Percentiles rank a stretch among this genome's conserved stretches.
Evolutionary conservation across 768 basidiomycete genomes (phyloP).

Genomic region (Dendrothele bispora): DNA sequence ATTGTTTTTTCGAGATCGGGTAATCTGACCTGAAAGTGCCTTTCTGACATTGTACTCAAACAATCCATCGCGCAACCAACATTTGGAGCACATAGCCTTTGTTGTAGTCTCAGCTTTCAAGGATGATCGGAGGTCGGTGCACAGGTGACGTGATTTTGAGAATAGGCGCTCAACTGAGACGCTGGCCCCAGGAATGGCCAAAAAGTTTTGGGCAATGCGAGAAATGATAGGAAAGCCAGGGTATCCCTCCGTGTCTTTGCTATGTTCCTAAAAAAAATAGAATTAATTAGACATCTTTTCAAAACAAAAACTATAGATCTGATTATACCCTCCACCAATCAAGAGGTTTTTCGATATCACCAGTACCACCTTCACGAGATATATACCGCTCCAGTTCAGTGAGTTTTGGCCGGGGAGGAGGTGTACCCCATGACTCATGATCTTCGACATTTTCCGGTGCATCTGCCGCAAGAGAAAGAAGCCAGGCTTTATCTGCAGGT

Average conservation of each 20-base stretch:
- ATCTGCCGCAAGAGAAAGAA: conserved; percentile 4
- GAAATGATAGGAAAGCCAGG: conserved; percentile 25
- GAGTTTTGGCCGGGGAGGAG: conserved; percentile 1
- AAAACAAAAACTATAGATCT: conserved; percentile 6
- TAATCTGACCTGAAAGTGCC: too few species aligned
- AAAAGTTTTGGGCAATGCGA: conserved; percentile 28
- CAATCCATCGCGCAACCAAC: conserved; percentile 27
- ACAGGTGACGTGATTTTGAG: conserved; percentile 29
- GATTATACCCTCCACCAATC: conserved; percentile 35
- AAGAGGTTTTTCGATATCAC: conserved; percentile 16
- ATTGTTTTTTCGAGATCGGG: too few species aligned
- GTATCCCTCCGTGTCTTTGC: too few species aligned
- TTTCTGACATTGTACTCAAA: too few species aligned
- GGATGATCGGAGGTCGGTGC: conserved; percentile 24
- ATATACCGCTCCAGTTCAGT: conserved; percentile 16
- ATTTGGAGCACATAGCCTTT: conserved; percentile 25
- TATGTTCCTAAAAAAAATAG: conserved; percentile 16
- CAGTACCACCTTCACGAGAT: conserved; percentile 11
- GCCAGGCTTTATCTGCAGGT: conserved; percentile 1
- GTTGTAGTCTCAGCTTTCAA: conserved; percentile 28
- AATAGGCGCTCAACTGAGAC: conserved; percentile 32
- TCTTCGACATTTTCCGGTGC: neutral
- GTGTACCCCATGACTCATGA: neutral
- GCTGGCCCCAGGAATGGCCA: conserved; percentile 32
- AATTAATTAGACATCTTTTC: conserved; percentile 1